Percentiles rank a stretch among this genome's conserved stretches.
phyloP scores from a whole-genome alignment of 2,329 filamentous ascomycete genomes.

The Purpureocillium lavendulum region DNA sequence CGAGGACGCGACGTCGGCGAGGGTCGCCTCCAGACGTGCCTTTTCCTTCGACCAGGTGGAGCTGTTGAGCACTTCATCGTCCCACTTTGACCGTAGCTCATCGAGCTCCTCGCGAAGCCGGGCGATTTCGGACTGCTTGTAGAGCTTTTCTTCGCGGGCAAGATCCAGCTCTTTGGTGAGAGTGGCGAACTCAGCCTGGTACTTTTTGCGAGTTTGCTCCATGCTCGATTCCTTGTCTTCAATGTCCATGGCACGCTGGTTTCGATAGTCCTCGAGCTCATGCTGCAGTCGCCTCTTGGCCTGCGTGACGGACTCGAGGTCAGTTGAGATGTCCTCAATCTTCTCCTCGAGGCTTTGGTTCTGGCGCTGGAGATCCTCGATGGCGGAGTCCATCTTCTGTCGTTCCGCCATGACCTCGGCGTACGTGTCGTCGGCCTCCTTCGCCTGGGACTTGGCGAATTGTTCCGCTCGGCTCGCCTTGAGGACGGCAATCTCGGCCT shows the following conservation, averaged over 20 bases:
- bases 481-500: slow-evolving; percentile 90
- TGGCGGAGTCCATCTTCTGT: slow-evolving; percentile 76
- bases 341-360: slow-evolving; percentile 86
- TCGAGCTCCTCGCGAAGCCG: slow-evolving; percentile 93
- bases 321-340: slow-evolving; percentile 83
- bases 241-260: slow-evolving; percentile 88
- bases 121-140: slow-evolving; percentile 77
- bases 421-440: slow-evolving; percentile 85
- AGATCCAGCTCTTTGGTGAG: slow-evolving; percentile 89
- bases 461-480: slow-evolving; percentile 89
- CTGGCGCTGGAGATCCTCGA: slow-evolving; percentile 86
- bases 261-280: slow-evolving; percentile 95
- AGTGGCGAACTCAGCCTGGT: slow-evolving; percentile 84
- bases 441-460: slow-evolving; percentile 83
- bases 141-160: slow-evolving; percentile 81
- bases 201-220: slow-evolving; percentile 97
- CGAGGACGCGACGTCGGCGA: slow-evolving; percentile 83
- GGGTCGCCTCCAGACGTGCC: slow-evolving; percentile 77
- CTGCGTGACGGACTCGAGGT: slow-evolving; percentile 77
- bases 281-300: slow-evolving; percentile 92
- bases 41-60: slow-evolving; percentile 99
- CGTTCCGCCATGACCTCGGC: slow-evolving; percentile 86
- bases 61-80: slow-evolving; percentile 94
- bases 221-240: slow-evolving; percentile 94
- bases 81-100: slow-evolving; percentile 91